Percentiles rank a stretch among this genome's conserved stretches.
These are phyloP conservation scores for Sporothrix inflata DNA, from an alignment of 2,329 filamentous ascomycete genomes.

Conservation along the genomic window DNA sequence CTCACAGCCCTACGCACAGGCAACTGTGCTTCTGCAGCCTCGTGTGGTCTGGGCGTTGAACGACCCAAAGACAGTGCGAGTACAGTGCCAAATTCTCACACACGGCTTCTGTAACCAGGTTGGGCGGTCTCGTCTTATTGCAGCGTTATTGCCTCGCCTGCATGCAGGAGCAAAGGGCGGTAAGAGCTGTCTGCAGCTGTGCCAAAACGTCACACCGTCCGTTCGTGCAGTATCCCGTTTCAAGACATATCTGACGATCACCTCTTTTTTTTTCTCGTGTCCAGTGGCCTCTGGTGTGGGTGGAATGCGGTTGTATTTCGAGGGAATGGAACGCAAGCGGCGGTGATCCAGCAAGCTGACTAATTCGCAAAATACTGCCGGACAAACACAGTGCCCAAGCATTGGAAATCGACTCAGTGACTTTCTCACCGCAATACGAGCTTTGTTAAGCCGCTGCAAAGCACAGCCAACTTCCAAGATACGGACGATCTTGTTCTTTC, in stretches of 20 bases:
- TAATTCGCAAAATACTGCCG: neutral
- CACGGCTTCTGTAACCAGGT: neutral
- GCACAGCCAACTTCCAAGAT: neutral
- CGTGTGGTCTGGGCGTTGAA: slow-evolving; percentile 3
- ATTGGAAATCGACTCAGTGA: neutral
- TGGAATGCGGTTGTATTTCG: neutral
- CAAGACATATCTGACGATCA: neutral
- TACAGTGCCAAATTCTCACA: neutral
- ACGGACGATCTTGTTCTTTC: neutral
- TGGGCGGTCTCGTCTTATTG: neutral
- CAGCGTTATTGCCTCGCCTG: slow-evolving; percentile 14
- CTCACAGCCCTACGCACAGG: slow-evolving; percentile 7
- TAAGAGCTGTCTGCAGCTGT: slow-evolving; percentile 11
- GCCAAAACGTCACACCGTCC: neutral
- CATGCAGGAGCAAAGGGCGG: slow-evolving; percentile 10
- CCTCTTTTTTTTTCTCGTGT: neutral
- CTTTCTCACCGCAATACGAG: neutral
- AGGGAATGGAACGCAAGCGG: slow-evolving; percentile 17
- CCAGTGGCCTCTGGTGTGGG: neutral
- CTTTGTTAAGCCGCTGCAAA: neutral
- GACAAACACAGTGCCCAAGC: neutral
- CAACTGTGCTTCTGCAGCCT: neutral
- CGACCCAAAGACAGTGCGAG: slow-evolving; percentile 7
- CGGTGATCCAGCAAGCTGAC: neutral
- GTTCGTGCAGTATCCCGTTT: neutral